These are phyloP conservation scores for Phaeosphaeria sp. DNA, from an alignment of 2,329 filamentous ascomycete species.

Conservation along the genomic window DNA sequence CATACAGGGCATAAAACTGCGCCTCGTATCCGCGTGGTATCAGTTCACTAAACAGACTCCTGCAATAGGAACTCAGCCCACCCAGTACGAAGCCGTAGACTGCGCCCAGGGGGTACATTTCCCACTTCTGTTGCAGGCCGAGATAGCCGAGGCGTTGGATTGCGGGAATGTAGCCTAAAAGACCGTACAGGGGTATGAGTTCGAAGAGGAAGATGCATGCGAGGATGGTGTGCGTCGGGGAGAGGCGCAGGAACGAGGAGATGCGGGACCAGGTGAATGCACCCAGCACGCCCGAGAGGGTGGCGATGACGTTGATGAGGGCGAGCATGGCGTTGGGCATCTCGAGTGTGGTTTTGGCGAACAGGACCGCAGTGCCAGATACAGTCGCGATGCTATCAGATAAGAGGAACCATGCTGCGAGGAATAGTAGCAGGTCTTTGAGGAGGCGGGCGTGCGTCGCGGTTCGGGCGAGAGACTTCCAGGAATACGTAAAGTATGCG, in stretches of 20 bases:
- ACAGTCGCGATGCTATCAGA: conserved; percentile 95
- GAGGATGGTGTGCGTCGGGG: conserved; percentile 86
- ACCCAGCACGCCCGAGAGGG: conserved; percentile 80
- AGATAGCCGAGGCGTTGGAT: conserved; percentile 76
- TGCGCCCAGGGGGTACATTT: conserved; percentile 92
- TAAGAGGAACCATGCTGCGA: conserved; percentile 91
- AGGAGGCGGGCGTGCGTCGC: conserved; percentile 75
- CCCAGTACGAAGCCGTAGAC: conserved; percentile 94
- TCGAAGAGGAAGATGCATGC: conserved; percentile 92
- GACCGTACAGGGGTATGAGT: conserved; percentile 88
- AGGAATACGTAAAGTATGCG: conserved; percentile 81
- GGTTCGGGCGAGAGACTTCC: conserved; percentile 85
- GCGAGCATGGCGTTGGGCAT: conserved; percentile 90
- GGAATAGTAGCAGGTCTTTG: conserved; percentile 77
- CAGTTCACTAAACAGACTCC: conserved; percentile 89
- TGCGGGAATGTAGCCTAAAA: conserved; percentile 85
- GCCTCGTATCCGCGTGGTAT: conserved; percentile 95
- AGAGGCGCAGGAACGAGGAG: conserved; percentile 71
- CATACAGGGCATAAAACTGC: conserved; percentile 95
- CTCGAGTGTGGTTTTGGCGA: conserved; percentile 89
- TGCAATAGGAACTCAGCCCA: conserved; percentile 90
- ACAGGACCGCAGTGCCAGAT: conserved; percentile 91
- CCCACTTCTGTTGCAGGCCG: conserved; percentile 92
- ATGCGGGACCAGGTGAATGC: conserved; percentile 89
- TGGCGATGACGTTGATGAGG: conserved; percentile 92